These are phyloP conservation scores for Spiromastix sp. DNA, from an alignment of 2,329 filamentous ascomycete genomes.

Conservation along the genomic window DNA sequence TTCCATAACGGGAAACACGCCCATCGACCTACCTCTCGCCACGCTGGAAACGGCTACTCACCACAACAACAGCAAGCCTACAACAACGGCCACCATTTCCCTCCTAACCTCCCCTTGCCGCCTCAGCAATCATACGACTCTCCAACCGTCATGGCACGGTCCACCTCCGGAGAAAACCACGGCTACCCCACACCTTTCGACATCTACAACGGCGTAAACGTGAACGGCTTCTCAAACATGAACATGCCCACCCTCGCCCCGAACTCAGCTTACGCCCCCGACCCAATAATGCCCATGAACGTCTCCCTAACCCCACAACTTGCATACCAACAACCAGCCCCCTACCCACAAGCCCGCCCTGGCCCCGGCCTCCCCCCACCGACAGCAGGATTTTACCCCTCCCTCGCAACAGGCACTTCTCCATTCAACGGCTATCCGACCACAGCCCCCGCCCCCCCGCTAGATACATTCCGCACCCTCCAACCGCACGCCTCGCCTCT, in stretches of 20 bases:
- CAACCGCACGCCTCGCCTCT: constrained; percentile 28
- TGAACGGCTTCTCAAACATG: constrained; percentile 21
- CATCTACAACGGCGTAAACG: constrained; percentile 26
- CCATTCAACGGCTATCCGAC: constrained; percentile 33
- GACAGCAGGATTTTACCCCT: constrained; percentile 41
- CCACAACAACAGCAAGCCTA: constrained; percentile 29
- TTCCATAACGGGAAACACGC: constrained; percentile 33
- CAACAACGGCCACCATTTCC: constrained; percentile 32
- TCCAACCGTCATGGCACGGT: constrained; percentile 18
- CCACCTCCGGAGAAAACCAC: constrained; percentile 26
- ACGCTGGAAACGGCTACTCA: constrained; percentile 25
- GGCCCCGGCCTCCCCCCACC: constrained; percentile 28
- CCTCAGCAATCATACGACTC: constrained; percentile 24
- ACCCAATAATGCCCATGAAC: too few relatives aligned
- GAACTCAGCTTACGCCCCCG: constrained; percentile 25
- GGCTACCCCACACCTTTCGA: constrained; percentile 28
- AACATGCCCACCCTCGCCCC: constrained; percentile 5
- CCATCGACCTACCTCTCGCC: constrained; percentile 32
- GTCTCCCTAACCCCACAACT: constrained; percentile 38
- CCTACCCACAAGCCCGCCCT: constrained; percentile 36
- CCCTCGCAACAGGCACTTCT: constrained; percentile 31
- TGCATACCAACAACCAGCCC: constrained; percentile 50
- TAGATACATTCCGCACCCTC: constrained; percentile 32
- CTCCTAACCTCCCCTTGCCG: constrained; percentile 23
- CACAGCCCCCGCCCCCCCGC: constrained; percentile 26